phyloP scores from a whole-genome alignment of 768 basidiomycete species.

The Sistotremastrum niveocremeum region DNA sequence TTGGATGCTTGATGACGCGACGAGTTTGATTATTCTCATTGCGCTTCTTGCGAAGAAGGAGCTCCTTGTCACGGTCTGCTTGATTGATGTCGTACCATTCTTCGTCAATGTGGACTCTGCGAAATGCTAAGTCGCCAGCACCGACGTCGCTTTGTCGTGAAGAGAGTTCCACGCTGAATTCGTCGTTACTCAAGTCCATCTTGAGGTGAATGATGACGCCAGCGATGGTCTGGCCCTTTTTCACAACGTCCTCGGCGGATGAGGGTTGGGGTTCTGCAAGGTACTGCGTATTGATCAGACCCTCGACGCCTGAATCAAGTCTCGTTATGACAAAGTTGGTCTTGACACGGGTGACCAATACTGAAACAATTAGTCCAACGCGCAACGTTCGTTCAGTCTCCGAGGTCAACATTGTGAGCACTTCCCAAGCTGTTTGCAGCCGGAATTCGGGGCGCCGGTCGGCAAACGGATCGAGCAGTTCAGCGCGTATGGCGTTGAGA shows the following conservation, averaged over 20 bases:
- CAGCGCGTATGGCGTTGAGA: slow-evolving; percentile 76
- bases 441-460: slow-evolving; percentile 60
- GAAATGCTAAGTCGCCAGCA: slow-evolving; percentile 49
- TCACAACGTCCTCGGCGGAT: slow-evolving; percentile 35
- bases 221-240: slow-evolving; percentile 68
- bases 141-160: slow-evolving; percentile 46
- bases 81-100: slow-evolving; percentile 52
- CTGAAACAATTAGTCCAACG: slow-evolving; percentile 71
- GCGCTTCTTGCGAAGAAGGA: slow-evolving; percentile 71
- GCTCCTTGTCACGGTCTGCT: slow-evolving; percentile 53
- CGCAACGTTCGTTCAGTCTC: slow-evolving; percentile 72
- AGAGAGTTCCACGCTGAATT: slow-evolving; percentile 64
- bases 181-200: slow-evolving; percentile 43
- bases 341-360: slow-evolving; percentile 46
- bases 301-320: slow-evolving; percentile 92
- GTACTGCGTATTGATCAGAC: slow-evolving; percentile 48
- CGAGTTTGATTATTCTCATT: slow-evolving; percentile 68
- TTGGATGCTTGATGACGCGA: slow-evolving; percentile 91
- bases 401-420: slow-evolving; percentile 90
- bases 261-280: slow-evolving; percentile 35
- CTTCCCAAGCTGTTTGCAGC: slow-evolving; percentile 57
- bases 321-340: slow-evolving; percentile 43
- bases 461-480: slow-evolving; percentile 66
- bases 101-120: slow-evolving; percentile 41
- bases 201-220: slow-evolving; percentile 68